phyloP scores from a whole-genome alignment of 768 basidiomycete genomes.

The Grammothele lineata region DNA sequence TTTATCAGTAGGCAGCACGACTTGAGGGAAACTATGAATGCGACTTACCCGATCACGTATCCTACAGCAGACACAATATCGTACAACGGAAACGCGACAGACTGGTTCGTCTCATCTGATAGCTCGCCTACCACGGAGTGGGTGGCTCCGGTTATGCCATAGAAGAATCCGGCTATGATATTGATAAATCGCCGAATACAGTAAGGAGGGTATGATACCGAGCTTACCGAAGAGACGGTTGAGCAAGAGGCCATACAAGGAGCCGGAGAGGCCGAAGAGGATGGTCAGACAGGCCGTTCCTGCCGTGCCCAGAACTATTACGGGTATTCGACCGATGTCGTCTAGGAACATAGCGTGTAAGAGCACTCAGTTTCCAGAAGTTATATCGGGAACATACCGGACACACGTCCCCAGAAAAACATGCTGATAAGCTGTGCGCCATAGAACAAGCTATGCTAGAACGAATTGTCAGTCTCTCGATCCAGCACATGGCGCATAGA shows the following conservation, averaged over 20 bases:
- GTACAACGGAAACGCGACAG: slow-evolving; percentile 54
- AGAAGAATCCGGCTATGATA: slow-evolving; percentile 22
- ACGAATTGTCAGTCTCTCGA: too few relatives aligned
- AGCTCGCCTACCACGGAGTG: slow-evolving; percentile 38
- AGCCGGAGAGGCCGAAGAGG: slow-evolving; percentile 53
- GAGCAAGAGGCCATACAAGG: slow-evolving; percentile 41
- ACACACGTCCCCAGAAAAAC: slow-evolving; percentile 57
- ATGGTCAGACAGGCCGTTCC: slow-evolving; percentile 48
- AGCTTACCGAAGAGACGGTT: slow-evolving; percentile 40
- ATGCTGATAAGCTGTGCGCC: slow-evolving; percentile 53
- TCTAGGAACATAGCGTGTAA: slow-evolving; percentile 31
- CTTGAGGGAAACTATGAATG: not conserved
- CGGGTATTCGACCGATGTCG: slow-evolving; percentile 55
- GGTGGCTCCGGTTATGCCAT: slow-evolving; percentile 36
- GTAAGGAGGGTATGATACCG: too few relatives aligned
- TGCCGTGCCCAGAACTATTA: slow-evolving; percentile 48
- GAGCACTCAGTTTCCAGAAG: too few relatives aligned
- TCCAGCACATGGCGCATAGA: too few relatives aligned
- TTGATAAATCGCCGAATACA: too few relatives aligned
- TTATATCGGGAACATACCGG: slow-evolving; percentile 26
- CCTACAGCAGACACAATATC: slow-evolving; percentile 57
- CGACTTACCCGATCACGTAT: slow-evolving; percentile 46
- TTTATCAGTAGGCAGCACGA: not conserved
- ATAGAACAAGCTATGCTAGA: slow-evolving; percentile 56
- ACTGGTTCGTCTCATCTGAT: slow-evolving; percentile 61